phyloP scores from a whole-genome alignment of 495 filamentous ascomycete genomes.

The Hyaloscypha variabilis region DNA sequence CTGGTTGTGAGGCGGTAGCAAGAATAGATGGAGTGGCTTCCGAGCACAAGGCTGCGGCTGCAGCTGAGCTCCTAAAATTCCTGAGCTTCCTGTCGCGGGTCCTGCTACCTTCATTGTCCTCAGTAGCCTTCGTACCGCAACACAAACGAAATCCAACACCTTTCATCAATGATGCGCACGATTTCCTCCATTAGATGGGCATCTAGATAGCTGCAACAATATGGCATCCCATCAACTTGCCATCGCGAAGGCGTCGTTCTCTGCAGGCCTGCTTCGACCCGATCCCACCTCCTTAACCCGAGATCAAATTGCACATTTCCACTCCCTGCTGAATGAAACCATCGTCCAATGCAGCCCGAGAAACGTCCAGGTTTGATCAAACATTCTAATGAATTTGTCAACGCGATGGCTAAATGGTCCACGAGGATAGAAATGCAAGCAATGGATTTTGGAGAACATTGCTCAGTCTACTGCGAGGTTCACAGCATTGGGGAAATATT shows the following conservation, averaged over 20 bases:
- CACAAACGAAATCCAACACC: neutral
- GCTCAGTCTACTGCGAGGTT: conserved; percentile 68
- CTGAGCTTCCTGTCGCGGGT: neutral
- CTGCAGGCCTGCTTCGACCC: conserved; percentile 72
- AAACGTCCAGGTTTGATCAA: conserved; percentile 95
- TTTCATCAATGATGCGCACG: neutral
- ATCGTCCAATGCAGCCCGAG: conserved; percentile 73
- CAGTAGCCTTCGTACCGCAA: neutral
- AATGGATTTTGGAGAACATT: conserved; percentile 77
- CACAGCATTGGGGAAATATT: conserved; percentile 72
- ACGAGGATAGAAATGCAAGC: conserved; percentile 76
- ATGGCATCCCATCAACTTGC: conserved; percentile 79
- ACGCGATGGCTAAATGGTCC: conserved; percentile 58
- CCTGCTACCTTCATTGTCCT: neutral
- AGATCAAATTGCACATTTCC: conserved; percentile 74
- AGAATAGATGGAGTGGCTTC: neutral
- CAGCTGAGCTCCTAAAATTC: conserved; percentile 12
- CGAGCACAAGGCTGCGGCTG: no score
- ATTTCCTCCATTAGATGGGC: neutral
- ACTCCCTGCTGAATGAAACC: conserved; percentile 65
- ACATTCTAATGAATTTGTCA: conserved; percentile 52
- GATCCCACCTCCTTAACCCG: conserved; percentile 72
- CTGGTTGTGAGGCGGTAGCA: neutral
- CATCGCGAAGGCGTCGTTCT: conserved; percentile 80
- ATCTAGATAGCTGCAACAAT: neutral